Evolutionary conservation across 306 rosid genomes (phyloP), one percentile per base, ranked within the genome.

Genomic region (Trifolium dubium): DNA sequence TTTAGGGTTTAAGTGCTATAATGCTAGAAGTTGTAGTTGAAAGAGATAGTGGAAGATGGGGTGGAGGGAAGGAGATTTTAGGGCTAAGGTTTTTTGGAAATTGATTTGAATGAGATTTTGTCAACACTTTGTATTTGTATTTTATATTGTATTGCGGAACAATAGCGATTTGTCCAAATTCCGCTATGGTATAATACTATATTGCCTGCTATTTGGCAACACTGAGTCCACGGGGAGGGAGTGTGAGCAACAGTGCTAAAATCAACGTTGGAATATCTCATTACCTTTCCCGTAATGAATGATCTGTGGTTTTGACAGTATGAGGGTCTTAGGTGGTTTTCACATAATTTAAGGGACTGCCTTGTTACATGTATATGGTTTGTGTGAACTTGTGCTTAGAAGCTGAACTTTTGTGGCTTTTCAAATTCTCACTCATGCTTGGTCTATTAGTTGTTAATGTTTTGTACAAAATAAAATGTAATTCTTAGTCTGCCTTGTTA

Each of bases 351-450:
- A 60, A 66, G 35, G 32, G 35, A 18, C 65, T 4, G 3, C 11
- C 11, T 51, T 64, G 46, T 18, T 43, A 72, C 61, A 72, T 58
- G 13, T 19, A 63, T 14, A 53, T 41, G 13, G 30, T 63, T 51
- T 53, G 30, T 65, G 30, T 29, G 34, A 67, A 8, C 68, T 60
- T 40, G 40, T 61, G 12, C 68, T 63, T 75, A 23, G 81, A 53
- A 67, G 79, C 17, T 61, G 41, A 67, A 72, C 55, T 66, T 77
- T 28, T 18, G 12, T 58, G 61, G 56, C 12, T 62, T 73, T 37
- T 60, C 13, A 59, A 43, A 55, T 37, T 32, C 14, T 18, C 29
- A 60, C 10, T 30, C 31, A 32, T 72, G 12, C 23, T 67, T 63
- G 66, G 3, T 74, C 51, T 35, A 35, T 62, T 67, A 43, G 47